These are phyloP conservation scores for Penicillium griseofulvum DNA, from an alignment of 2,329 filamentous ascomycete species.

Conservation along the genomic window DNA sequence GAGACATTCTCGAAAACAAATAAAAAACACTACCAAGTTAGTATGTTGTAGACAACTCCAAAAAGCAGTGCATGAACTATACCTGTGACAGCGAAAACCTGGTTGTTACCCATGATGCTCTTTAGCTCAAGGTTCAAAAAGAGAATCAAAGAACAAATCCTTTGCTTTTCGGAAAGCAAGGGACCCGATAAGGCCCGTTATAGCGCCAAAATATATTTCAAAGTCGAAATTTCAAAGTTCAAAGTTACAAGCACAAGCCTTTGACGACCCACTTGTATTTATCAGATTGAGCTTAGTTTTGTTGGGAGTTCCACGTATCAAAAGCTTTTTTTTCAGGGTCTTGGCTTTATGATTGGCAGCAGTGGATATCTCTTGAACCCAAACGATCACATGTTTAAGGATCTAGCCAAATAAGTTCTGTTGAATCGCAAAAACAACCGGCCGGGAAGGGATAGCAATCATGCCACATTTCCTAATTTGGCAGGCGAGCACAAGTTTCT, in stretches of 20 bases:
- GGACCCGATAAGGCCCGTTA: neutral
- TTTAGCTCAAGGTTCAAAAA: neutral
- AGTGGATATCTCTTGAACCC: neutral
- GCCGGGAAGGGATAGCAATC: neutral
- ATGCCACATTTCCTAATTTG: neutral
- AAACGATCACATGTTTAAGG: neutral
- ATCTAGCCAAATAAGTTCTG: neutral
- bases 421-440: neutral
- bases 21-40: slow-evolving; percentile 22
- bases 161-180: neutral
- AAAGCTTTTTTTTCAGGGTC: neutral
- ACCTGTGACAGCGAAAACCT: slow-evolving; percentile 24
- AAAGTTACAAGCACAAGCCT: neutral
- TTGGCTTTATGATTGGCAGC: neutral
- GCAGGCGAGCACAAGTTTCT: neutral
- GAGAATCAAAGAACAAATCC: neutral
- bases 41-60: neutral
- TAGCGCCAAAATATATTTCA: neutral
- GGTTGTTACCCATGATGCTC: slow-evolving; percentile 19
- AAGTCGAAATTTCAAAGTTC: neutral
- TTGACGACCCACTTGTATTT: neutral
- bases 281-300: neutral
- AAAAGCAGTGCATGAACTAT: neutral
- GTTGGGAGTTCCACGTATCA: neutral
- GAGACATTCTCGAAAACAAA: slow-evolving; percentile 71